Conservation (phyloP, 2,329 filamentous ascomycete genomes). For the Salinomyces thailandicus region DNA sequence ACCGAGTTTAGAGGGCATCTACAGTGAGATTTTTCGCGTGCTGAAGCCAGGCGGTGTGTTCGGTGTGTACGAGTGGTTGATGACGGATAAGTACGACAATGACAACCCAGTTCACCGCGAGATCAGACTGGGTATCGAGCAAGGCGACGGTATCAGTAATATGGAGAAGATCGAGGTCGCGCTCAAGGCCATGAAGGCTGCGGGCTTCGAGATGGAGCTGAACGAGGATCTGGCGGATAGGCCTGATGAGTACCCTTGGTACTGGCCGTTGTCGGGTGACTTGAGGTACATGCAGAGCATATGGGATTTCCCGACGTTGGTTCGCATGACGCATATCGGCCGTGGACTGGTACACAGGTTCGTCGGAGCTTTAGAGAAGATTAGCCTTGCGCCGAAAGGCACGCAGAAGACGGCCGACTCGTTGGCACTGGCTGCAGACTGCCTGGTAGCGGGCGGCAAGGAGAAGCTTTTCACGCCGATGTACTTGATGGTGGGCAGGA, state of each 20-base stretch:
- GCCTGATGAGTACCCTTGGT: conserved; percentile 73
- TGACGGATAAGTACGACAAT: conserved; percentile 93
- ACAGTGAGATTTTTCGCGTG: conserved; percentile 87
- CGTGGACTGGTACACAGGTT: conserved; percentile 65
- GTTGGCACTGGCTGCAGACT: conserved; percentile 70
- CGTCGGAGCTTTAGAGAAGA: conserved; percentile 62
- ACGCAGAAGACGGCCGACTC: conserved; percentile 94
- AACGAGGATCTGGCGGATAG: conserved; percentile 79
- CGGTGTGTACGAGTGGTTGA: conserved; percentile 97
- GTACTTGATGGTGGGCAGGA: conserved; percentile 92
- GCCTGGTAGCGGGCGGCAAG: conserved; percentile 73
- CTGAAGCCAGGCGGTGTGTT: conserved; percentile 93
- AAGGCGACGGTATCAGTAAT: conserved; percentile 92
- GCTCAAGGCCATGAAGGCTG: conserved; percentile 69
- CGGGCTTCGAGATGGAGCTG: conserved; percentile 73
- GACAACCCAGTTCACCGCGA: conserved; percentile 74
- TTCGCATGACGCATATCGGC: conserved; percentile 80
- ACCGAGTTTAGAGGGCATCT: conserved; percentile 79
- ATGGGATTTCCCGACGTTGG: conserved; percentile 70
- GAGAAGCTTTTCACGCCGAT: conserved; percentile 96
- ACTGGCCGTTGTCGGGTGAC: conserved; percentile 81
- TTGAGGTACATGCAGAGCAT: conserved; percentile 72
- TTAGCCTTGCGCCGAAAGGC: conserved; percentile 66
- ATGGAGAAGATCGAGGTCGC: conserved; percentile 85
- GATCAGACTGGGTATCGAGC: conserved; percentile 89